Evolutionary conservation across 345 rosid genomes (phyloP).

Genomic region (Eucalyptus leucophloia): DNA sequence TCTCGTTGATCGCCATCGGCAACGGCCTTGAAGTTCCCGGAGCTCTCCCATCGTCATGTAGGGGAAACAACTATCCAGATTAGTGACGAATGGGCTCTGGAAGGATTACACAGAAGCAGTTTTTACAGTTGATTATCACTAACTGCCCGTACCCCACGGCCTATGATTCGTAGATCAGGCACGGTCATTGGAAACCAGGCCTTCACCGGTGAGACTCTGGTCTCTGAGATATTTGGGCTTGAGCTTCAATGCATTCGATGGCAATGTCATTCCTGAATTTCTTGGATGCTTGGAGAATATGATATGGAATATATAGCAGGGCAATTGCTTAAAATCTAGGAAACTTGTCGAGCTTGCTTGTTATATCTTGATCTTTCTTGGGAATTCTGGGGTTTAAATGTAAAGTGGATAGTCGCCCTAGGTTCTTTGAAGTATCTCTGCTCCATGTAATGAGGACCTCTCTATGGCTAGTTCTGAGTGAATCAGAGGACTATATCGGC

Average conservation of each 20-base stretch:
- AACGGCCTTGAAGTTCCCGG: background rate
- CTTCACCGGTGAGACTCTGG: background rate
- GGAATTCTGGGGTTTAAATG: background rate
- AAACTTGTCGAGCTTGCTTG: background rate
- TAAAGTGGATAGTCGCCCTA: background rate
- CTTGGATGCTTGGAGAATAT: background rate
- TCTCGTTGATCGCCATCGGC: background rate
- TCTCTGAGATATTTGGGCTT: background rate
- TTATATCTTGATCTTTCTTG: background rate
- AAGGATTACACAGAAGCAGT: background rate
- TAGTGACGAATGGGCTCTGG: background rate
- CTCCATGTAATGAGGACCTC: background rate
- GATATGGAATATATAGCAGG: background rate
- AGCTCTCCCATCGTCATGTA: background rate
- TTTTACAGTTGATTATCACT: background rate
- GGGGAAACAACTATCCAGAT: background rate
- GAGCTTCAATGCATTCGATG: background rate
- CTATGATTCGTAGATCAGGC: background rate
- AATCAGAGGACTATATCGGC: background rate
- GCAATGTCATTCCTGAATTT: background rate
- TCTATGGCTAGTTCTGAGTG: background rate
- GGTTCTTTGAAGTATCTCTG: background rate
- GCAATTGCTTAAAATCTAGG: background rate
- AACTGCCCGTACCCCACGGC: background rate
- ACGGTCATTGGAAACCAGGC: background rate